These are phyloP conservation scores for Apiospora aurea DNA, from an alignment of 2,329 filamentous ascomycete species.

Conservation along the genomic window DNA sequence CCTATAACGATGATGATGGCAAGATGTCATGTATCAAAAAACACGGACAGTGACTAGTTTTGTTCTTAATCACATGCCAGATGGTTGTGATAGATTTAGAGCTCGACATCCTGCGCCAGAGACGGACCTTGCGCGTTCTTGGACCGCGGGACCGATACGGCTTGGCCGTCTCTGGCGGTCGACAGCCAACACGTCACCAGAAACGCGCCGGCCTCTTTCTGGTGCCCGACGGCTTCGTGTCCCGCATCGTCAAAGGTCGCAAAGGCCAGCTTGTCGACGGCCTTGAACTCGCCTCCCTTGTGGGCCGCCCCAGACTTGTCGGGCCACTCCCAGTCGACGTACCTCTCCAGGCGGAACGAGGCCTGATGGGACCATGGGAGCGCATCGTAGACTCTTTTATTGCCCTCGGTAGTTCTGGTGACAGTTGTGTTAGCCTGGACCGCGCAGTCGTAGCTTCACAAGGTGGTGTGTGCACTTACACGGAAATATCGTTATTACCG, in stretches of 20 bases:
- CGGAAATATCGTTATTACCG: constrained; percentile 28
- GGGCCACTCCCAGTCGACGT: constrained; percentile 27
- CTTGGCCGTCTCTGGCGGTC: background rate
- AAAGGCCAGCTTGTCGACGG: constrained; percentile 25
- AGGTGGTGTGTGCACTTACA: constrained; percentile 19
- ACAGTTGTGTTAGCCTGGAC: background rate
- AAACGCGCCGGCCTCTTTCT: constrained; percentile 27
- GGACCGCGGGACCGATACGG: no score
- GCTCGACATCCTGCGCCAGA: background rate
- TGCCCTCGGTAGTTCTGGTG: constrained; percentile 27
- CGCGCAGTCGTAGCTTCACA: background rate
- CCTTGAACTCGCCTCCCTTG: constrained; percentile 28
- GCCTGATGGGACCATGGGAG: constrained; percentile 27
- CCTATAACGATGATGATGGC: no score
- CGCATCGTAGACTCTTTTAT: constrained; percentile 28
- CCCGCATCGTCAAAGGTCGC: constrained; percentile 26
- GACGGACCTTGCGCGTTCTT: no score
- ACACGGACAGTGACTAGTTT: background rate
- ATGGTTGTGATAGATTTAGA: background rate
- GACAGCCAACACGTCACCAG: constrained; percentile 27
- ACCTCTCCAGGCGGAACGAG: constrained; percentile 26
- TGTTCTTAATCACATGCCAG: no score
- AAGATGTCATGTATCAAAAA: no score
- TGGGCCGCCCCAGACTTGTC: constrained; percentile 4
- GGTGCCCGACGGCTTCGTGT: constrained; percentile 26